These are phyloP conservation scores for Maudiozyma turicensis DNA, from an alignment of 805 yeast genomes.

Conservation along the genomic window DNA sequence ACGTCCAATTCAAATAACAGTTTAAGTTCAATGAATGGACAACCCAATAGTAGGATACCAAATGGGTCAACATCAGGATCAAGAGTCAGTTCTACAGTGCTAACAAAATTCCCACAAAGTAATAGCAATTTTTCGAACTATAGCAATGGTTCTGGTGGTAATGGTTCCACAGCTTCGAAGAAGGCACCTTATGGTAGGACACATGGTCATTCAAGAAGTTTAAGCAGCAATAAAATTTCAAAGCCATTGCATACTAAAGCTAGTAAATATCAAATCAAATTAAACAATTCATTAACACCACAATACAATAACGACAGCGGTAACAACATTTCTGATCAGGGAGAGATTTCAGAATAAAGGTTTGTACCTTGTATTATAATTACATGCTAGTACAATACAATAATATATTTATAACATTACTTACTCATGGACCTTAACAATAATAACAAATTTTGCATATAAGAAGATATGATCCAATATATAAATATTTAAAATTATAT, in stretches of 20 bases:
- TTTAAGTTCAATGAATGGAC: neutral
- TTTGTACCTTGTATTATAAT: too few species aligned
- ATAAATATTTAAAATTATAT: too few species aligned
- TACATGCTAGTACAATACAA: too few species aligned
- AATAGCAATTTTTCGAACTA: too few species aligned
- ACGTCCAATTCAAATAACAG: neutral
- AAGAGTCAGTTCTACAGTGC: neutral
- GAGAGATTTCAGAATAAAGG: neutral
- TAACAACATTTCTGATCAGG: neutral
- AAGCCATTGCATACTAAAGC: constrained; percentile 12
- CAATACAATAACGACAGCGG: neutral
- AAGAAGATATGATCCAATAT: too few species aligned
- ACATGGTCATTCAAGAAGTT: neutral
- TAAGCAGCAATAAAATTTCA: constrained; percentile 6
- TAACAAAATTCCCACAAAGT: neutral
- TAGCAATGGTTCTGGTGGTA: neutral
- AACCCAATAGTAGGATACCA: neutral
- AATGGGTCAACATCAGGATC: neutral
- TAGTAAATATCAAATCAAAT: constrained; percentile 4
- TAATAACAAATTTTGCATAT: too few species aligned
- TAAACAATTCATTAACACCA: neutral
- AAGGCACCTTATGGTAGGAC: neutral
- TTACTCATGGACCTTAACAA: too few species aligned
- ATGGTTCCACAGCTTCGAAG: neutral
- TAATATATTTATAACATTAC: too few species aligned